Conservation (phyloP, 2,329 filamentous ascomycete genomes). For the Fusarium sp. region DNA sequence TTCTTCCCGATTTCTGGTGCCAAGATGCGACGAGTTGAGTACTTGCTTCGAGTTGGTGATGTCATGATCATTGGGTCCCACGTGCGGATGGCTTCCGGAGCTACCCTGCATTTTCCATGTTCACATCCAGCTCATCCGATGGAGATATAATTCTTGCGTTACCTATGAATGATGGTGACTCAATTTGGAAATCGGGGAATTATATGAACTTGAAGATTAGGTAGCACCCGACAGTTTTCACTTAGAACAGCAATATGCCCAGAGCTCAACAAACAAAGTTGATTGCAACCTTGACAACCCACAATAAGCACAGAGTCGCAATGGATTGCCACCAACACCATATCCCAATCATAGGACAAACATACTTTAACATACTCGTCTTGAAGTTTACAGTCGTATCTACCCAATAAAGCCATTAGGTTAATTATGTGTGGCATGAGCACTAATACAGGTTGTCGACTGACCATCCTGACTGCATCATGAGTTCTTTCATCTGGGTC, state of each 20-base stretch:
- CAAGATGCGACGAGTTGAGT: neutral
- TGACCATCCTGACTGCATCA: neutral
- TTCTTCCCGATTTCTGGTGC: neutral
- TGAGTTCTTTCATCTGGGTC: neutral
- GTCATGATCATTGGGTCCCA: constrained; percentile 26
- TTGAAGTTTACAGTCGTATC: too few relatives aligned
- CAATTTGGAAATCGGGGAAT: neutral
- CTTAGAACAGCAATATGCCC: neutral
- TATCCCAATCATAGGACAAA: too few relatives aligned
- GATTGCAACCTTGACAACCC: neutral
- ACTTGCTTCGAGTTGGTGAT: constrained; percentile 25
- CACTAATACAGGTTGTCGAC: neutral
- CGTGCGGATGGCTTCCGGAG: neutral
- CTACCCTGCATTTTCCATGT: constrained; percentile 30
- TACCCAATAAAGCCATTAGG: too few relatives aligned
- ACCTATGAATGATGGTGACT: neutral
- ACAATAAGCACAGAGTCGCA: neutral
- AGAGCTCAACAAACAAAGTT: neutral
- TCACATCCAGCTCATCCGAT: neutral
- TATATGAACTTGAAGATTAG: neutral
- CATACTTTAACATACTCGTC: too few relatives aligned
- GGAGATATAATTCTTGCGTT: neutral
- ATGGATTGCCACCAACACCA: neutral
- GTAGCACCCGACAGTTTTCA: neutral
- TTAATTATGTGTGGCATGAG: neutral